phyloP scores from a whole-genome alignment of 192 early-diverging fungal genomes.

The Coemansia sp. region DNA sequence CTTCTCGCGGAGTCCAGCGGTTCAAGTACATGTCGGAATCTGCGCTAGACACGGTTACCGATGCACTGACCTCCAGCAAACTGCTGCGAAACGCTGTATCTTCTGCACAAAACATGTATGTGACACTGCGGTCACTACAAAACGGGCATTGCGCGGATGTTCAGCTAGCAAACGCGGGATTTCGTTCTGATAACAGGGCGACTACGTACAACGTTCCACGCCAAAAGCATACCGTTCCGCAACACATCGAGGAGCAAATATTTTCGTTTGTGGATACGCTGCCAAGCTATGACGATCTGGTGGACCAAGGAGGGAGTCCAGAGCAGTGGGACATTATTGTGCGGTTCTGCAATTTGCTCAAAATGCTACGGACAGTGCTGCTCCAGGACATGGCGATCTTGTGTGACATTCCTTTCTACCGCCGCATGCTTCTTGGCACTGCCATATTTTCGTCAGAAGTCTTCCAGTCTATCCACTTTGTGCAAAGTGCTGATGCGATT shows the following conservation, averaged over 20 bases:
- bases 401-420: constrained; percentile 36
- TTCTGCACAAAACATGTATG: constrained; percentile 14
- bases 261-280: constrained; percentile 47
- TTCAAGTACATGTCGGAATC: constrained; percentile 23
- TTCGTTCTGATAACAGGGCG: neutral
- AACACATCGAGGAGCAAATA: constrained; percentile 12
- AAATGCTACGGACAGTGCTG: constrained; percentile 25
- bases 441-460: constrained; percentile 19
- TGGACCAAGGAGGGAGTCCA: neutral
- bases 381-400: constrained; percentile 41
- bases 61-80: neutral
- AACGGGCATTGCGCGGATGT: constrained; percentile 14
- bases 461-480: constrained; percentile 21
- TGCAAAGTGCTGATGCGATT: constrained; percentile 10
- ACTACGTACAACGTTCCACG: constrained; percentile 14
- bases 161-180: constrained; percentile 30
- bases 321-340: constrained; percentile 13
- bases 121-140: constrained; percentile 20
- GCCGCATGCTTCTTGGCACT: constrained; percentile 33
- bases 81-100: constrained; percentile 13
- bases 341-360: constrained; percentile 42
- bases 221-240: constrained; percentile 1
- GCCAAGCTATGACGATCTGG: constrained; percentile 9
- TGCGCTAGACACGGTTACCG: constrained; percentile 5
- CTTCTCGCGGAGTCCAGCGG: constrained; percentile 4